phyloP scores from a whole-genome alignment of 2,329 filamentous ascomycete genomes.

The Periconia sp. region DNA sequence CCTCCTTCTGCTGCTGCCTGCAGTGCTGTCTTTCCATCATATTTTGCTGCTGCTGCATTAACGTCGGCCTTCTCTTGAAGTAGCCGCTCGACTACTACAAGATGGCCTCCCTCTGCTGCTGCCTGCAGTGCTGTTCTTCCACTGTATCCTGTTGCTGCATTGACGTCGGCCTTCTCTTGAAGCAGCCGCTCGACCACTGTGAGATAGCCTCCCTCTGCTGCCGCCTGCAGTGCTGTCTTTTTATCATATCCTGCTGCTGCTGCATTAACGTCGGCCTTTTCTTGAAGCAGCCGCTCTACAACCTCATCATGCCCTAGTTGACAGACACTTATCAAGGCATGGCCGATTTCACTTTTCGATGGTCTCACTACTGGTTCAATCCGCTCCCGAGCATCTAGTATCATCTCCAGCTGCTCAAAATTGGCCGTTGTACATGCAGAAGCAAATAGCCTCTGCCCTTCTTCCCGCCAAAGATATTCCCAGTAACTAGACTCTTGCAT shows the following conservation, averaged over 20 bases:
- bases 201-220: constrained; percentile 17
- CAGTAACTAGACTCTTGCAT: constrained; percentile 18
- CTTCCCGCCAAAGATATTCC: constrained; percentile 19
- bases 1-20: constrained; percentile 16
- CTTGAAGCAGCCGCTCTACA: constrained; percentile 16
- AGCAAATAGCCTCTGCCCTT: constrained; percentile 18
- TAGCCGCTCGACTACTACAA: constrained; percentile 18
- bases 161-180: constrained; percentile 15
- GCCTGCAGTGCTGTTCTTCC: constrained; percentile 18
- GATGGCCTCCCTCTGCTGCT: constrained; percentile 16
- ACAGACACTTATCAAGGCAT: constrained; percentile 11
- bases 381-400: constrained; percentile 8
- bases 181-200: constrained; percentile 17
- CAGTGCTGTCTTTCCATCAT: constrained; percentile 12
- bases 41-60: constrained; percentile 10
- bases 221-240: constrained; percentile 17
- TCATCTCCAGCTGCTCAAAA: constrained; percentile 20
- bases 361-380: constrained; percentile 7
- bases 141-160: constrained; percentile 12
- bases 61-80: constrained; percentile 14
- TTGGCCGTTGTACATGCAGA: constrained; percentile 18
- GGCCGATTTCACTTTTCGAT: constrained; percentile 12
- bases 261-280: constrained; percentile 12
- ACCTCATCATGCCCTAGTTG: constrained; percentile 15
- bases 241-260: constrained; percentile 7